Base-by-base conservation (phyloP, 768 basidiomycete genomes). In the Russula vinacea region DNA sequence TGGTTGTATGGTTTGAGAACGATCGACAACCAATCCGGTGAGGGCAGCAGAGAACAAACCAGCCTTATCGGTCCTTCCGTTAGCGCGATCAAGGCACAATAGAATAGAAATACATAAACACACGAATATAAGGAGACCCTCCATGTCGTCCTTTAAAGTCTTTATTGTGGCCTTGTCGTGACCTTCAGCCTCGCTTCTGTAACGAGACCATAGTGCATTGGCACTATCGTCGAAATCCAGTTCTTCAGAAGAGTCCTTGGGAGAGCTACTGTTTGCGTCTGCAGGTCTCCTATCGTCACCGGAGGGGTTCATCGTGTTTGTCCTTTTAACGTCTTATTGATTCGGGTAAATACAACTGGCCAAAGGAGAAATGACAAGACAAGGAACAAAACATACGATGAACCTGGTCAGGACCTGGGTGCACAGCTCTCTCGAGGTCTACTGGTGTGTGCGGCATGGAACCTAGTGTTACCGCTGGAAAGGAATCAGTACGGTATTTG, bases 11-110 rank as follows among this genome's bases (percentile, higher is more conserved):
- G 17, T 45, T 22, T 67, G 66, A 33, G 24, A 24, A 26, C 62
- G 62, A 32, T 63, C 62, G 29, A 60, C 42, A 17, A 60, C 24
- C 11, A 67, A 67, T 0, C 62, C 62, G 9, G 65, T 63, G 44
- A 67, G 47, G 7, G 44, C 49, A 26, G 62, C 62, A n/a, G 65
- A 58, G 14, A 62, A 67, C 42, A 67, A 35, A 32, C 66, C 66
- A n/a, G 66, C 62, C 66, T 67, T 52, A 32, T 14, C 37, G 16
- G 49, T 35, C 2, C 11, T 5, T 24, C 32, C 13, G 6, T 58
- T 26, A 60, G 13, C 5, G 22, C 37, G 13, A 52, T 60, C 6
- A 32, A 50, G 19, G 2, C 10, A 1, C 37, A n/a, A 24, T 29
- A 39, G 22, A 26, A 5, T 5, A 16, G 8, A 24, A 19, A 24